A percentile compares a stretch with the other conserved stretches of the same genome.
These are phyloP conservation scores for Aplosporella prunicola DNA, from an alignment of 2,329 filamentous ascomycete species.

Conservation along the genomic window DNA sequence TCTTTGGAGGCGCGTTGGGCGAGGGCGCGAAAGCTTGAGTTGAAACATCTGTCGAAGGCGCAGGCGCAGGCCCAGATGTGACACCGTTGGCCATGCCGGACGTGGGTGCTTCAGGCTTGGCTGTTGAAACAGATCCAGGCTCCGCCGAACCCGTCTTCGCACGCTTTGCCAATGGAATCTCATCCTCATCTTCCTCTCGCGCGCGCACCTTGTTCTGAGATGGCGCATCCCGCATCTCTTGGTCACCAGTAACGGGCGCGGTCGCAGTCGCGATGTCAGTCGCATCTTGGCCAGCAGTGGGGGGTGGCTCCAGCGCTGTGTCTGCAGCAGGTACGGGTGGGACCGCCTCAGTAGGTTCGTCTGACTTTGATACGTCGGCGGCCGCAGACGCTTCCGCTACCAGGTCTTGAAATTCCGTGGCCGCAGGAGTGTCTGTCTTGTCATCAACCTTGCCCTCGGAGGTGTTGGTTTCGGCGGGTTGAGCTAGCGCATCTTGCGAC, in stretches of 20 bases:
- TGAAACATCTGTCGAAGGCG: slow-evolving; percentile 1
- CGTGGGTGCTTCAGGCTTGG: slow-evolving; percentile 1
- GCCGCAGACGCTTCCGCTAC: background rate
- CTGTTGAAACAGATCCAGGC: slow-evolving; percentile 17
- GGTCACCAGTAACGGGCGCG: slow-evolving; percentile 15
- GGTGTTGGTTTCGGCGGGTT: background rate
- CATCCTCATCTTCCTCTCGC: slow-evolving; percentile 62
- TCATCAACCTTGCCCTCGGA: background rate
- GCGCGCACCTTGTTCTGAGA: slow-evolving; percentile 49
- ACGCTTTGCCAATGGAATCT: slow-evolving; percentile 68
- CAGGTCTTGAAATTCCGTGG: background rate
- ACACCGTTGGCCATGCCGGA: background rate
- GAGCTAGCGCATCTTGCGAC: background rate
- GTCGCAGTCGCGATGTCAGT: slow-evolving; percentile 5
- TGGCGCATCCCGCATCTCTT: slow-evolving; percentile 31
- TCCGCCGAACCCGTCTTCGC: slow-evolving; percentile 48
- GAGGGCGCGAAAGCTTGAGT: background rate
- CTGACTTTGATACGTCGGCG: slow-evolving; percentile 1
- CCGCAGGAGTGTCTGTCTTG: slow-evolving; percentile 2
- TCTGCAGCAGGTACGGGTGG: slow-evolving; percentile 4
- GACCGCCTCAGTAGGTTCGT: slow-evolving; percentile 6
- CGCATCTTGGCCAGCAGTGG: slow-evolving; percentile 1
- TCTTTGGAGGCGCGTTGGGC: slow-evolving; percentile 12
- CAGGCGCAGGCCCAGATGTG: background rate
- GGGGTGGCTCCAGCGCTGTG: slow-evolving; percentile 2